Evolutionary conservation across 208 protist species (phyloP).

Genomic region (Trypanosomatidae sp.): DNA sequence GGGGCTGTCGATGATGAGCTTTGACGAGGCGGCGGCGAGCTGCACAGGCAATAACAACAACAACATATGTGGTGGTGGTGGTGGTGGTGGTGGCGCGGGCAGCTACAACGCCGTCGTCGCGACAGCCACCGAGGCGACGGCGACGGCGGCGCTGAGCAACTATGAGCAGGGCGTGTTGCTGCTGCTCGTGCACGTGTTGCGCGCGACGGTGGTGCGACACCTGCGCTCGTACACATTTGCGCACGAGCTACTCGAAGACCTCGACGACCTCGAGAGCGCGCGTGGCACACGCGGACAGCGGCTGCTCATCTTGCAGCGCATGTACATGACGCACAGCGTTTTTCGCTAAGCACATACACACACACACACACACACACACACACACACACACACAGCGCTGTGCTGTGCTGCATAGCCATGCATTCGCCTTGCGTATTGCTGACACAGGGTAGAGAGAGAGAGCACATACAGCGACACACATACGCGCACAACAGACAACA

Average conservation of each 20-base stretch:
- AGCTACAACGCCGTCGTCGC: neutral
- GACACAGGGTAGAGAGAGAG: too few relatives aligned
- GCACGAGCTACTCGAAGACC: constrained; percentile 42
- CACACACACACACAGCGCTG: too few relatives aligned
- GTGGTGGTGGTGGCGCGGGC: neutral
- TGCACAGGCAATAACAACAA: neutral
- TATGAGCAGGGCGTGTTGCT: constrained; percentile 69
- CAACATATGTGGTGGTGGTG: neutral
- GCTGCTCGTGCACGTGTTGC: constrained; percentile 55
- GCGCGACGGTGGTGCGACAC: constrained; percentile 25
- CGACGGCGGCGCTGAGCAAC: constrained; percentile 11
- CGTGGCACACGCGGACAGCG: constrained; percentile 28
- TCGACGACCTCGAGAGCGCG: constrained; percentile 53
- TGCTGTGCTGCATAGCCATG: too few relatives aligned
- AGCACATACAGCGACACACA: too few relatives aligned
- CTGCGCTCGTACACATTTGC: constrained; percentile 31
- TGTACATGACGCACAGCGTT: constrained; percentile 40
- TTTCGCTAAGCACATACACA: too few relatives aligned
- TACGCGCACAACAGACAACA: too few relatives aligned
- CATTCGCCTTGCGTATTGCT: too few relatives aligned
- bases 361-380: too few relatives aligned
- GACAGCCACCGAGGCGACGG: neutral
- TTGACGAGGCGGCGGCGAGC: too few relatives aligned
- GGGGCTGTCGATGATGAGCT: too few relatives aligned
- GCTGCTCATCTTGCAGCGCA: constrained; percentile 37